Evolutionary conservation across 805 yeast species (phyloP).

Genomic region (Zygosaccharomyces gambellarensis): DNA sequence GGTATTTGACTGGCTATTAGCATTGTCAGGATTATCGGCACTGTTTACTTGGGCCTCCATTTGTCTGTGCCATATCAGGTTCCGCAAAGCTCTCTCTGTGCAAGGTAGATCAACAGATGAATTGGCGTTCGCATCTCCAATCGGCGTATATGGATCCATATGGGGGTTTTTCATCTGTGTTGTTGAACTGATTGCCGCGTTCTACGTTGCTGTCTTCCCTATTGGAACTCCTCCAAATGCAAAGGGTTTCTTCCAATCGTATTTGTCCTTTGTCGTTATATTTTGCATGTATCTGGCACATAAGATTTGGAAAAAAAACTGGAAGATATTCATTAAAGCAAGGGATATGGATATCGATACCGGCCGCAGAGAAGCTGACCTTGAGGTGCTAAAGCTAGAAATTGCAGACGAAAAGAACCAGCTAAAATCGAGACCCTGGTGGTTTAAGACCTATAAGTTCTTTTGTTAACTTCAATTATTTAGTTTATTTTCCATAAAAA

Average conservation of each 20-base stretch:
- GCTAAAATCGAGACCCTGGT: conserved; percentile 43
- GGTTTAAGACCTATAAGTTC: conserved; percentile 39
- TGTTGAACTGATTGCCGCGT: conserved; percentile 65
- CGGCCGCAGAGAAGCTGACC: conserved; percentile 55
- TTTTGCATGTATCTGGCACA: conserved; percentile 53
- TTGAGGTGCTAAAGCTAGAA: conserved; percentile 48
- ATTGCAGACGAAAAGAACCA: conserved; percentile 46
- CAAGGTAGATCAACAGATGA: conserved; percentile 71
- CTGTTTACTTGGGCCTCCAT: conserved; percentile 62
- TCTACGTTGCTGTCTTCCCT: conserved; percentile 80
- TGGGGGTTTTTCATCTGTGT: conserved; percentile 56
- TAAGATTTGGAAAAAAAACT: conserved; percentile 47
- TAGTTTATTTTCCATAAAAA: neutral
- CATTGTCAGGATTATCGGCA: conserved; percentile 56
- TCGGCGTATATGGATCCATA: conserved; percentile 63
- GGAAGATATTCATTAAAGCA: conserved; percentile 40
- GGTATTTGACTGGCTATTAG: conserved; percentile 61
- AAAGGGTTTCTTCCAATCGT: conserved; percentile 55
- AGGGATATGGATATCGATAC: conserved; percentile 55
- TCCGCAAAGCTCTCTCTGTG: conserved; percentile 55
- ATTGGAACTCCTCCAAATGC: conserved; percentile 50
- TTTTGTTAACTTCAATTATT: conserved; percentile 40
- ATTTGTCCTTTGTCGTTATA: conserved; percentile 60
- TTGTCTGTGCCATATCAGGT: conserved; percentile 54
- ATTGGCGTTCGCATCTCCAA: conserved; percentile 58